Evolutionary conservation across 2,329 filamentous ascomycete species (phyloP).

Genomic region (Albifimbria verrucaria): DNA sequence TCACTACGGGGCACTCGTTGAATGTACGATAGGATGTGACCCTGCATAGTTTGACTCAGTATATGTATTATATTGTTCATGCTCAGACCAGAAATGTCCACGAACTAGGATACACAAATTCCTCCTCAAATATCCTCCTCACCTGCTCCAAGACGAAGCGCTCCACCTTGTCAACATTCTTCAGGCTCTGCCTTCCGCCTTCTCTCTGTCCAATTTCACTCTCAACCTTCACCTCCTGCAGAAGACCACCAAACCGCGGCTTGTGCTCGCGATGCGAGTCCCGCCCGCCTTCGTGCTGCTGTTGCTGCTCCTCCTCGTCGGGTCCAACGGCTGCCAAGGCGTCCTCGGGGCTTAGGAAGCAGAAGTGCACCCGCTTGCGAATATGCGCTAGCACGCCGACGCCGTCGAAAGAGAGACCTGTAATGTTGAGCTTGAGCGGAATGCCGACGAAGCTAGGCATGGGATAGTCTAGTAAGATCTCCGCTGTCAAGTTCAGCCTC

Average conservation of each 20-base stretch:
- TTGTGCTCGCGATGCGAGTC: constrained; percentile 20
- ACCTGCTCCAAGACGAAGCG: constrained; percentile 97
- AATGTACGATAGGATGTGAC: neutral
- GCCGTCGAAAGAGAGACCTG: constrained; percentile 90
- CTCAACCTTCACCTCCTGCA: constrained; percentile 93
- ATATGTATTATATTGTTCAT: too few relatives aligned
- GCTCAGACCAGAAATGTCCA: constrained; percentile 88
- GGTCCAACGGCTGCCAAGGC: constrained; percentile 67
- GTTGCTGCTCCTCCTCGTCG: constrained; percentile 34
- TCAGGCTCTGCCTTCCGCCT: constrained; percentile 87
- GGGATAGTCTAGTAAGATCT: constrained; percentile 94
- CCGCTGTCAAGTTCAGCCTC: constrained; percentile 82
- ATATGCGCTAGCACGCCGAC: constrained; percentile 92
- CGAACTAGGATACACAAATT: constrained; percentile 97
- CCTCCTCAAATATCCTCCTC: constrained; percentile 94
- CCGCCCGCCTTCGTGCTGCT: constrained; percentile 19
- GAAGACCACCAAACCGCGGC: constrained; percentile 62
- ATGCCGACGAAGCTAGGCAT: constrained; percentile 98
- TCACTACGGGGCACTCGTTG: neutral
- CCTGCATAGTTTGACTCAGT: neutral
- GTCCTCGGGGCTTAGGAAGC: constrained; percentile 90
- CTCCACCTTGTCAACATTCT: constrained; percentile 98
- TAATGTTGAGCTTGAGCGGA: constrained; percentile 90
- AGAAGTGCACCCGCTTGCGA: constrained; percentile 84
- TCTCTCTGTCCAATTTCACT: constrained; percentile 95